phyloP scores from a whole-genome alignment of 768 basidiomycete species.

The Collybia sp. region DNA sequence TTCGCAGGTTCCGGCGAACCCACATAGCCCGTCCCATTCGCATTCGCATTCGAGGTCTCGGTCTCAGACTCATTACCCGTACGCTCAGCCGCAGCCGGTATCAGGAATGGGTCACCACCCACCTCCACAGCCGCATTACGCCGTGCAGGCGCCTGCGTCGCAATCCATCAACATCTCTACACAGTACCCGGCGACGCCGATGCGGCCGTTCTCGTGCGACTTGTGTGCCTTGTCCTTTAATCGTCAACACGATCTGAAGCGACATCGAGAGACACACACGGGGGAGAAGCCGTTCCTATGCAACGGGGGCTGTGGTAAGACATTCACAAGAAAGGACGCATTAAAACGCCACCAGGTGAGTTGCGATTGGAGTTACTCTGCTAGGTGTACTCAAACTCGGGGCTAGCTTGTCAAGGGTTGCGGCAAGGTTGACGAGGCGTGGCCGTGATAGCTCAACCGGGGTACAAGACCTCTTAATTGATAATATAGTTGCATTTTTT shows the following conservation, averaged over 20 bases:
- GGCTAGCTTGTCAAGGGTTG: constrained; percentile 72
- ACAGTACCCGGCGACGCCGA: constrained; percentile 55
- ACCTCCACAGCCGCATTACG: constrained; percentile 21
- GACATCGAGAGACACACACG: constrained; percentile 80
- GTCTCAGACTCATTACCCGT: constrained; percentile 4
- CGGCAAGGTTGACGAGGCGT: constrained; percentile 60
- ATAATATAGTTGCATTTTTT: not conserved
- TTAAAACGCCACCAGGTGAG: constrained; percentile 81
- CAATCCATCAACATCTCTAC: constrained; percentile 30
- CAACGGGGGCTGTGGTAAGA: constrained; percentile 83
- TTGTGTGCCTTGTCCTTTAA: constrained; percentile 81
- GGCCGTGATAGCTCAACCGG: constrained; percentile 20
- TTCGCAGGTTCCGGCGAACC: constrained; percentile 20
- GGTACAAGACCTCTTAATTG: not conserved
- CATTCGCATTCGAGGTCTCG: constrained; percentile 10
- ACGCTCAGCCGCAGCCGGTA: constrained; percentile 14
- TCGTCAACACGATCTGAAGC: constrained; percentile 80
- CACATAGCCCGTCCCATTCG: constrained; percentile 10
- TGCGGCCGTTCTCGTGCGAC: constrained; percentile 63
- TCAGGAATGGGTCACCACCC: constrained; percentile 11
- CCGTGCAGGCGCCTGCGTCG: constrained; percentile 28
- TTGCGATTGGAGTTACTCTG: constrained; percentile 6
- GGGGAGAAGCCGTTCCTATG: constrained; percentile 83
- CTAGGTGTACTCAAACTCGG: constrained; percentile 7
- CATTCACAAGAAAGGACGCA: constrained; percentile 84